These are phyloP conservation scores for Blastocystis sp. DNA, from an alignment of 352 stramenopile species.

Conservation along the genomic window DNA sequence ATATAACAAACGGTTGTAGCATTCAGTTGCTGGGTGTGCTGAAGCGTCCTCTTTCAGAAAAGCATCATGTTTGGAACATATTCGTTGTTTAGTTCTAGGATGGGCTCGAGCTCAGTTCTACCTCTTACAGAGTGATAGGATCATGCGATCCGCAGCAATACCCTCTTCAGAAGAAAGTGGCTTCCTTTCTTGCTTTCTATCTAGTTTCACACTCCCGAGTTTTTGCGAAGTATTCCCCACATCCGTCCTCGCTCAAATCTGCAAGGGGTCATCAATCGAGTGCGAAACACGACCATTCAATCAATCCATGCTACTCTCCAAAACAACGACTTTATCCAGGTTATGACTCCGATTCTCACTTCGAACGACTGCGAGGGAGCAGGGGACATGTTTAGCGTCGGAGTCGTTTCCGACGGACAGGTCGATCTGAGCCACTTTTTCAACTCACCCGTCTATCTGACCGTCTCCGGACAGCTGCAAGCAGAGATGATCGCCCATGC, in stretches of 20 bases:
- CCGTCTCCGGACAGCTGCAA: conserved; percentile 93
- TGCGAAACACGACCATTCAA: conserved; percentile 84
- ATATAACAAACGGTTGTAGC: conserved; percentile 26
- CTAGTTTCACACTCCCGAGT: conserved; percentile 69
- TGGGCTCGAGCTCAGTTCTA: neutral
- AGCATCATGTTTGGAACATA: neutral
- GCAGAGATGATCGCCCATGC: conserved; percentile 85
- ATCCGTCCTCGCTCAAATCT: conserved; percentile 81
- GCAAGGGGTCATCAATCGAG: conserved; percentile 75
- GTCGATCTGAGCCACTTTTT: conserved; percentile 70
- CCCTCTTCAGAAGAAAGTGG: conserved; percentile 80
- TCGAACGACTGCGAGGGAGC: conserved; percentile 93
- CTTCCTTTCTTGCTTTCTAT: conserved; percentile 66
- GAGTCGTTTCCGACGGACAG: conserved; percentile 65
- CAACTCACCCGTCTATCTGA: conserved; percentile 76
- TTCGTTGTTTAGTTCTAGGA: conserved; percentile 19
- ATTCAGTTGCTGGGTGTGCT: neutral
- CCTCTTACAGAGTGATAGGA: conserved; percentile 16
- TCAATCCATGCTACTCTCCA: conserved; percentile 88
- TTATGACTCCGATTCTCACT: conserved; percentile 89
- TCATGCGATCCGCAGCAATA: neutral
- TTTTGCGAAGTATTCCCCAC: conserved; percentile 83
- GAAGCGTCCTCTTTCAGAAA: neutral
- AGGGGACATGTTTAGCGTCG: conserved; percentile 74
- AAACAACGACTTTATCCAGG: conserved; percentile 83